Base-by-base conservation (phyloP, 805 yeast genomes). In the Torulaspora maleeae region DNA sequence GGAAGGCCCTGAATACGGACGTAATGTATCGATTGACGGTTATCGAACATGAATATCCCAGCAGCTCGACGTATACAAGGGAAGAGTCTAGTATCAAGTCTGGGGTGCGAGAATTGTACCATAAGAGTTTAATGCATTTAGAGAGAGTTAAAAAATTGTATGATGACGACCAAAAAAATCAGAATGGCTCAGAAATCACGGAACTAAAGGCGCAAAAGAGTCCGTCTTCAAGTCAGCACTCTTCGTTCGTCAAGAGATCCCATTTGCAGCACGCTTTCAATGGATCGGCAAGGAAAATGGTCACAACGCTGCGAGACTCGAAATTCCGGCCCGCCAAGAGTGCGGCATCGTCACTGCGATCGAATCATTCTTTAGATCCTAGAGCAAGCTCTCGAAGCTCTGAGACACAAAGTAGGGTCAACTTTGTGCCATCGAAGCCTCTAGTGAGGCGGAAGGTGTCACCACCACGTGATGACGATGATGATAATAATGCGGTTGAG, bases 1-100 rank as follows among this genome's bases (percentile, higher is more conserved):
- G 91, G 90, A 83, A 80, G 52, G 70, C 80, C 2, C 64, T 85
- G n/a, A 86, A 81, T 50, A 79, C 85, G 1, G 74, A 77, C 38
- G 71, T 81, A 2, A 70, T 78, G 38, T 77, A 70, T 58, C 78
- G 78, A 53, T 64, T 82, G 35, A 86, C 81, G 16, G 48, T 61
- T 43, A 53, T 83, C 53, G 74, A 82, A 57, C 66, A 76, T 43
- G 61, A 63, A 48, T 61, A 59, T 57, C 58, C 59, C 25, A 49
- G 64, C 53, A 49, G 55, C 43, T 45, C 50, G 47, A 51, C 49
- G 42, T 77, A 55, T 45, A 56, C 75, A 0, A 71, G 69, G 3
- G 81, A 77, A 47, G 82, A 77, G 50, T 44, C 66, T 3, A 67
- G 71, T 50, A 54, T 77, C 7, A 53, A 68, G 28, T 74, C 66